These are phyloP conservation scores for Pestalotiopsis fici DNA, from an alignment of 2,329 filamentous ascomycete genomes.

Conservation along the genomic window DNA sequence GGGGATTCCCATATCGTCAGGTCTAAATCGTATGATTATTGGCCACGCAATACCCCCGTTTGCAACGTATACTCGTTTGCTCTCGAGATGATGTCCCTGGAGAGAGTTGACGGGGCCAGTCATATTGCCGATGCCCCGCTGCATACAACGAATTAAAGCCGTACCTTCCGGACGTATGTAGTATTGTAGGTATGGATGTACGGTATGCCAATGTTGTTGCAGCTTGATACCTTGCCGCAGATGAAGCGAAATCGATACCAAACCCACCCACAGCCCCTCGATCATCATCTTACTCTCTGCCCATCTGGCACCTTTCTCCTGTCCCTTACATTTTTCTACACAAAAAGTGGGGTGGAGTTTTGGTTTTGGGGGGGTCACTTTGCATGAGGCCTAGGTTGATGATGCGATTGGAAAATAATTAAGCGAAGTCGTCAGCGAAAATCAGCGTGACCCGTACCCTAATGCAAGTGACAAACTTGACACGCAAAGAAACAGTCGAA, in stretches of 20 bases:
- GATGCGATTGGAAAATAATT: constrained; percentile 1
- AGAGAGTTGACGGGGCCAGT: background rate
- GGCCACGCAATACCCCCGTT: background rate
- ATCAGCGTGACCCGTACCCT: background rate
- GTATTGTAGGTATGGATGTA: background rate
- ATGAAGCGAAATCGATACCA: constrained; percentile 3
- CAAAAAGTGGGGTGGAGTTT: background rate
- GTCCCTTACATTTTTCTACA: constrained; percentile 1
- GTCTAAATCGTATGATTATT: background rate
- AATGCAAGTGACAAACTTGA: background rate
- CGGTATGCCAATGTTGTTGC: background rate
- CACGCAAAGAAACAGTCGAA: background rate
- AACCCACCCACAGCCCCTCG: background rate
- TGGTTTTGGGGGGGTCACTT: background rate
- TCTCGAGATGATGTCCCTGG: background rate
- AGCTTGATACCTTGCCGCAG: background rate
- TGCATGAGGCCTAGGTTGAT: background rate
- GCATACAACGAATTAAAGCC: background rate
- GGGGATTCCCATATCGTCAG: too few relatives aligned
- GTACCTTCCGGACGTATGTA: too few relatives aligned
- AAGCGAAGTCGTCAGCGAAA: background rate
- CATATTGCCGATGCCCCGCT: background rate
- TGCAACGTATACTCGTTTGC: background rate
- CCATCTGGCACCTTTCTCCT: background rate
- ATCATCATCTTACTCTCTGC: background rate